Evolutionary conservation across 2,329 filamentous ascomycete genomes (phyloP).

Genomic region (Aspergillus ochraceus): DNA sequence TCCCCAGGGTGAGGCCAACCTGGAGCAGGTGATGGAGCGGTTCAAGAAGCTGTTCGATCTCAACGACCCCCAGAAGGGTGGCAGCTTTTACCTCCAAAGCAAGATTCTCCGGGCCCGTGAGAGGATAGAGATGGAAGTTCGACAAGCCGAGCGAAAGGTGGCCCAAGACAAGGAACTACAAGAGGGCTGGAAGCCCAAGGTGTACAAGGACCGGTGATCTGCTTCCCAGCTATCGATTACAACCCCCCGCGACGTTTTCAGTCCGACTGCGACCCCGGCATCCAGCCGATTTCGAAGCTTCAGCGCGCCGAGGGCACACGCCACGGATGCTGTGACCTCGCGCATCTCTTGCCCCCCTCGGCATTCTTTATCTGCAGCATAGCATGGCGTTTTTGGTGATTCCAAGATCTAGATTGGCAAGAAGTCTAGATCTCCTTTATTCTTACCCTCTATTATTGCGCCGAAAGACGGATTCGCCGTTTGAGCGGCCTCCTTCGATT

Average conservation of each 20-base stretch:
- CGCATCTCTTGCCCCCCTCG: too few relatives aligned
- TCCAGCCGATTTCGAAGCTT: background rate
- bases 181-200: constrained; percentile 90
- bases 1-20: constrained; percentile 74
- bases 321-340: background rate
- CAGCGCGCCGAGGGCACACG: background rate
- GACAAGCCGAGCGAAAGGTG: constrained; percentile 68
- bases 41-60: constrained; percentile 95
- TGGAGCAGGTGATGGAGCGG: constrained; percentile 76
- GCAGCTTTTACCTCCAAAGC: constrained; percentile 97
- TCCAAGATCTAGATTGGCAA: constrained; percentile 15
- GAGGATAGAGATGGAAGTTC: constrained; percentile 83
- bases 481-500: background rate
- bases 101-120: constrained; percentile 91
- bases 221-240: background rate
- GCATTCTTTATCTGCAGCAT: constrained; percentile 32
- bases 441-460: constrained; percentile 13
- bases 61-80: constrained; percentile 93
- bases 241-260: background rate
- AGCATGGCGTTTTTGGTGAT: constrained; percentile 43
- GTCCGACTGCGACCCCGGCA: background rate
- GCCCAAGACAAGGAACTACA: constrained; percentile 75
- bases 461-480: background rate
- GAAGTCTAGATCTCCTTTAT: constrained; percentile 22
- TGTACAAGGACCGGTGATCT: constrained; percentile 78